Evolutionary conservation across 23 red algal species (phyloP), one percentile per base, ranked within the genome.

Genomic region (Gracilariopsis chorda): DNA sequence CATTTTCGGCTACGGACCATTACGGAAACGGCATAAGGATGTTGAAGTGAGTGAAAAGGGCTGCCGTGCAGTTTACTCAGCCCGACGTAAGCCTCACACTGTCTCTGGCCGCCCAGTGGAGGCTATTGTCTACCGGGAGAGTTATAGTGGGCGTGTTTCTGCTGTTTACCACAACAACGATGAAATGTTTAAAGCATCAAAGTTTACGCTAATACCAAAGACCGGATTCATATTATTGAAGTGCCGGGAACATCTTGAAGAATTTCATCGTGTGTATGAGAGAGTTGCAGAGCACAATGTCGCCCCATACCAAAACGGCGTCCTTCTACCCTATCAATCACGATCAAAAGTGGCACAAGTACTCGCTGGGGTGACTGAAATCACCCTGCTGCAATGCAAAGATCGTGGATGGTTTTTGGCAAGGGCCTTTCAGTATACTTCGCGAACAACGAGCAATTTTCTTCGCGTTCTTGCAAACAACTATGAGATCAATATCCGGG

Each of bases 321-420:
- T 33, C 30, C 7, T 1, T 4, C 28, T 25, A 32, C 2, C 9
- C 7, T 10, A 42, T 70, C 12, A 21, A 42, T 40, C 63, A 6
- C 63, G 63, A 1, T 70, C 24, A 19, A 84, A 84, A 46, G 55
- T 67, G 0, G 9, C 55, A 1, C 60, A 64, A 32, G 24, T 51
- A n/a, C 30, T 70, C 6, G 34, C 17, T n/a, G 60, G 60, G 4
- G 12, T 84, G 6, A 48, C 16, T 6, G 19, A 84, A 40, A 24
- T 49, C 0, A 84, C 52, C 32, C 27, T 51, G 42, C 37, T 84
- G 33, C 52, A 84, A 30, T 42, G 57, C 3, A 34, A 84, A 48
- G 80, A 84, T 51, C 80, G 57, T 23, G 80, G 80, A 10, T 64
- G 78, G 55, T 70, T 84, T 46, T 51, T 70, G 5, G 80, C 80